Percentiles rank a stretch among this genome's conserved stretches.
These are phyloP conservation scores for Cryptococcus sp. DNA, from an alignment of 1,284 basidiomycete species.

Conservation along the genomic window DNA sequence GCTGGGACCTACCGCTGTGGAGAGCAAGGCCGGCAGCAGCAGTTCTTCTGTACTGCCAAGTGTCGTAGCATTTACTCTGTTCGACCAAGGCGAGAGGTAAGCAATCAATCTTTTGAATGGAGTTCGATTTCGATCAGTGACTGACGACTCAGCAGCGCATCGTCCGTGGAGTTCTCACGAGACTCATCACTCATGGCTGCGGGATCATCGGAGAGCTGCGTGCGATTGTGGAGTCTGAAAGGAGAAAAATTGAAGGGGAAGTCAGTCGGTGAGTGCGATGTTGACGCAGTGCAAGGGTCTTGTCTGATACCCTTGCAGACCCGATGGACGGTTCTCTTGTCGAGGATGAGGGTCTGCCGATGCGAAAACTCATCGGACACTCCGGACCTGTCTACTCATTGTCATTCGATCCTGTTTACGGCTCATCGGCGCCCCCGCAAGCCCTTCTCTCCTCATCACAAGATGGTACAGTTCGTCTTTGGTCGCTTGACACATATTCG, in stretches of 20 bases:
- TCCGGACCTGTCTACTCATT: conserved; percentile 95
- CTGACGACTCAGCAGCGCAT: conserved; percentile 60
- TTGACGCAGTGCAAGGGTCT: not conserved
- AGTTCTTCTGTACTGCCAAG: conserved; percentile 64
- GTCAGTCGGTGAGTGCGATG: conserved; percentile 66
- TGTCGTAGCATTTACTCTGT: conserved; percentile 87
- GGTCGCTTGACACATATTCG: conserved; percentile 93
- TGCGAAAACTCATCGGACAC: conserved; percentile 93
- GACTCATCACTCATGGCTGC: conserved; percentile 95
- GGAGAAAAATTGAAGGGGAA: conserved; percentile 73
- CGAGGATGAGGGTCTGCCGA: conserved; percentile 76
- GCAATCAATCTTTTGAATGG: conserved; percentile 34
- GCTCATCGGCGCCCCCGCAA: conserved; percentile 80
- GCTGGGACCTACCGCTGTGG: conserved; percentile 63
- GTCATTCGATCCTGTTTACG: conserved; percentile 86
- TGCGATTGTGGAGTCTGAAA: conserved; percentile 92
- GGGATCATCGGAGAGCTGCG: conserved; percentile 94
- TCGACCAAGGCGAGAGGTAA: conserved; percentile 87
- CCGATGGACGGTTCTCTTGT: conserved; percentile 29
- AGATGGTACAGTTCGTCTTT: conserved; percentile 86
- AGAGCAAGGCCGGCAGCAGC: conserved; percentile 22
- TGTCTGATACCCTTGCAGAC: conserved; percentile 23
- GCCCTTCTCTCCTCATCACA: conserved; percentile 92
- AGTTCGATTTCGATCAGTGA: not conserved
- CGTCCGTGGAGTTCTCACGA: conserved; percentile 84